phyloP scores from a whole-genome alignment of 2,329 filamentous ascomycete genomes.

The Monosporascus sp. region DNA sequence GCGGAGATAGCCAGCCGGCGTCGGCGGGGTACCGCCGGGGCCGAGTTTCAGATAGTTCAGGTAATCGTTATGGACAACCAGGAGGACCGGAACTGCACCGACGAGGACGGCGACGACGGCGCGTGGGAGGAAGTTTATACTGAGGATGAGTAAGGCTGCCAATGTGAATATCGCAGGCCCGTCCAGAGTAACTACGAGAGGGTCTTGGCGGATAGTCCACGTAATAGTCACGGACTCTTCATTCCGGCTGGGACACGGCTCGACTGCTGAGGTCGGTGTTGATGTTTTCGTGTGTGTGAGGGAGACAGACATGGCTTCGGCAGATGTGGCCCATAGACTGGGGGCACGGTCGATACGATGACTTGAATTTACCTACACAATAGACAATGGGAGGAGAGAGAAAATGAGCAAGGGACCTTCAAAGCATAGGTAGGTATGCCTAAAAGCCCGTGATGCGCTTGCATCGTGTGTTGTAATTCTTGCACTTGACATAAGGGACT shows the following conservation, averaged over 20 bases:
- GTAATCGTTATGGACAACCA: conserved; percentile 66
- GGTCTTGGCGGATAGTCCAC: conserved; percentile 43
- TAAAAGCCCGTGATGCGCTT: neutral
- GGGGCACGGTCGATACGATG: neutral
- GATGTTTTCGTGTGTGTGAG: conserved; percentile 19
- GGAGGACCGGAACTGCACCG: conserved; percentile 40
- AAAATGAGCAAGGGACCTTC: neutral
- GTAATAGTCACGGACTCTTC: conserved; percentile 28
- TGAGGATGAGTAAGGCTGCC: conserved; percentile 41
- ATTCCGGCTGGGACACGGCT: conserved; percentile 9
- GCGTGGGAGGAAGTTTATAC: conserved; percentile 47
- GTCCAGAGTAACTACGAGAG: conserved; percentile 50
- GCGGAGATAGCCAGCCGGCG: conserved; percentile 65
- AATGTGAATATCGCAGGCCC: conserved; percentile 42
- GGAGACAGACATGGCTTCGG: conserved; percentile 21
- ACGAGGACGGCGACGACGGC: conserved; percentile 46
- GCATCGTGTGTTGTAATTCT: neutral
- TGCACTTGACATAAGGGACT: neutral
- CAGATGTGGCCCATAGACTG: no score
- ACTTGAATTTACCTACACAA: no score
- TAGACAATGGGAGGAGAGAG: neutral
- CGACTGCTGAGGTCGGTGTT: conserved; percentile 14
- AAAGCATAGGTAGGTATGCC: neutral
- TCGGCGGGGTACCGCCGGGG: conserved; percentile 75
- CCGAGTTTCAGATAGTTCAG: conserved; percentile 70